Evolutionary conservation across 495 filamentous ascomycete genomes (phyloP), one percentile per base, ranked within the genome.

Genomic region (Podospora fimiseda): DNA sequence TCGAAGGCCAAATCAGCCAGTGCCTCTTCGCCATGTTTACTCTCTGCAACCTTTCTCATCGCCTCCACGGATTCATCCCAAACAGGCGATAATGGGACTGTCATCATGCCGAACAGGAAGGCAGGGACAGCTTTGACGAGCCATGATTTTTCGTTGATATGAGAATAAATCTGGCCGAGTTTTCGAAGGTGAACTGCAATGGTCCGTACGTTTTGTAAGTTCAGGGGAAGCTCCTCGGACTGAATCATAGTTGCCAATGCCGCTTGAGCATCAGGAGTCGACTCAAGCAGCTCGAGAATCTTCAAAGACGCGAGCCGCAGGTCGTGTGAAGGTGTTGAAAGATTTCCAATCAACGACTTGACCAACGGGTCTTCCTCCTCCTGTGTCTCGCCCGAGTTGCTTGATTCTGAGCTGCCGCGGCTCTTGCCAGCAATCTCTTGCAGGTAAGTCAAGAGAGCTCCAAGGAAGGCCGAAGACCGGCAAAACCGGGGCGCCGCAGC

Each of bases 91-190:
- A 95, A 72, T 55, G 84, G 87, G 45, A 92, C 83, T 3, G 90
- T 93, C 49, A 95, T 80, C 58, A 96, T 79, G 39, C 91, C 92
- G 63, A 96, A 96, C 60, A 87, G 85, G 58, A 90, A 96, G 13
- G 82, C 74, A 1, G 90, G 87, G 23, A 96, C 76, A 5, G 91
- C 75, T 57, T 74, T 76, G 24, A 79, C 70, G 60, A 95, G 73
- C 84, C 85, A 90, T 11, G 74, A 76, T 44, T 77, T 75, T 60
- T 56, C 71, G 58, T 45, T 78, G 60, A 66, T 72, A 64, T 50
- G 80, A 61, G 69, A 82, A 87, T 59, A 85, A 58, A 52, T 79
- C 63, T 43, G 82, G 74, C 68, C 70, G 24, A 97, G 77, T 57
- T 86, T 89, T 30, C 93, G 85, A 38, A 94, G 79, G 50, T 92